Evolutionary conservation across 2,329 filamentous ascomycete genomes (phyloP), one percentile per base, ranked within the genome.

Genomic region (Ceratocystis alfenasii): DNA sequence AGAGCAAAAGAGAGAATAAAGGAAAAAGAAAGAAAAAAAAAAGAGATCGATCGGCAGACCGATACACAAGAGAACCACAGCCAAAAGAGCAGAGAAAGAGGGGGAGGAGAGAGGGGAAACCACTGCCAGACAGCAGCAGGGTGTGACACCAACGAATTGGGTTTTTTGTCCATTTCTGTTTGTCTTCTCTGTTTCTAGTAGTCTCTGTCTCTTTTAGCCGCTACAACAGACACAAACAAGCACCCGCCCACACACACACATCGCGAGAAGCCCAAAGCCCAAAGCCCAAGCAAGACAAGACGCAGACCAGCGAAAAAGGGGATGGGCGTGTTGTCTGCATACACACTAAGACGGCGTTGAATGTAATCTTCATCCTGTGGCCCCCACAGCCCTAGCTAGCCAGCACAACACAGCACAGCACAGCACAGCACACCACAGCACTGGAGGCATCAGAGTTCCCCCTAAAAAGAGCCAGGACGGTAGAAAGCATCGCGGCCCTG

Each of bases 31-130:
- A 30, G 33, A 5, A 33, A 30, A 30, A 8, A 3, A 15, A 15
- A 59, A 28, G 10, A 59, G 55, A 59, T 59, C 55, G 55, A 59
- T 59, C 55, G 55, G n/a, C 55, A 59, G 25, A 36, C 25, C 25
- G 55, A 33, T 30, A 33, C 55, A 59, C 12, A n/a, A 41, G 55
- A 30, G 55, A 20, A 53, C 25, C 48, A 48, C n/a, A 20, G 5
- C 48, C n/a, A 41, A 41, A 41, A 41, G 36, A 48, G 46, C 22
- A 53, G 25, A 53, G 25, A 8, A 28, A 53, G 25, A 12, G 6
- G 8, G 22, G 25, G 17, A 53, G 25, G 5, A 12, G 25, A 15
- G 20, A 53, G 20, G 20, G 48, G 48, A 25, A 53, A 48, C 17
- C 46, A 48, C 46, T n/a, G 10, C 46, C 8, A 50, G 3, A 50